These are phyloP conservation scores for Blepharisma japonicum DNA, from an alignment of 73 alveolate genomes.

Conservation along the genomic window DNA sequence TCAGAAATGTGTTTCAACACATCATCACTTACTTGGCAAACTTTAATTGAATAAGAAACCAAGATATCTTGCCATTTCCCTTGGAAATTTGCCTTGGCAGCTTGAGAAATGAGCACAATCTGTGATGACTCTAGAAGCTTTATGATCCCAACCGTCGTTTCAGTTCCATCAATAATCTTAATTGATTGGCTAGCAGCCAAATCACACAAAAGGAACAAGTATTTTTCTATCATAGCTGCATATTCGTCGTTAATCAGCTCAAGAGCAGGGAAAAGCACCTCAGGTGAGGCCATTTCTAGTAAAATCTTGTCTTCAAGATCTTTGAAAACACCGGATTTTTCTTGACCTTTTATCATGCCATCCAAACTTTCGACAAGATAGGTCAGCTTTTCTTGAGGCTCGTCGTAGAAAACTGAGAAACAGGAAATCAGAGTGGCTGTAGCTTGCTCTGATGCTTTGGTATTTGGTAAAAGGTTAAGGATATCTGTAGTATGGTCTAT, in stretches of 20 bases:
- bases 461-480: not conserved
- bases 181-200: not conserved
- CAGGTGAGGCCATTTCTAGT: constrained; percentile 8
- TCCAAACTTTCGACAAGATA: not conserved
- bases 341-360: not conserved
- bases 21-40: not conserved
- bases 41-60: not conserved
- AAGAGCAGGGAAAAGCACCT: not conserved
- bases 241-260: not conserved
- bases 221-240: not conserved
- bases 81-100: constrained; percentile 6
- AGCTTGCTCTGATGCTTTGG: not conserved
- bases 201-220: not conserved
- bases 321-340: not conserved
- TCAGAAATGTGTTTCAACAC: not conserved
- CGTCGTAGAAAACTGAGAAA: not conserved
- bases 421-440: not conserved
- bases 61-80: constrained; percentile 25
- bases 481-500: not conserved
- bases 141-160: not conserved
- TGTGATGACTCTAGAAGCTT: constrained; percentile 1
- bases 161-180: not conserved
- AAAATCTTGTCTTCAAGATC: not conserved
- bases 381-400: constrained; percentile 2
- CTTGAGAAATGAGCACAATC: constrained; percentile 3